These are phyloP conservation scores for Trichopus zeylanicus DNA, from an alignment of 116 monocot genomes.

Conservation along the genomic window DNA sequence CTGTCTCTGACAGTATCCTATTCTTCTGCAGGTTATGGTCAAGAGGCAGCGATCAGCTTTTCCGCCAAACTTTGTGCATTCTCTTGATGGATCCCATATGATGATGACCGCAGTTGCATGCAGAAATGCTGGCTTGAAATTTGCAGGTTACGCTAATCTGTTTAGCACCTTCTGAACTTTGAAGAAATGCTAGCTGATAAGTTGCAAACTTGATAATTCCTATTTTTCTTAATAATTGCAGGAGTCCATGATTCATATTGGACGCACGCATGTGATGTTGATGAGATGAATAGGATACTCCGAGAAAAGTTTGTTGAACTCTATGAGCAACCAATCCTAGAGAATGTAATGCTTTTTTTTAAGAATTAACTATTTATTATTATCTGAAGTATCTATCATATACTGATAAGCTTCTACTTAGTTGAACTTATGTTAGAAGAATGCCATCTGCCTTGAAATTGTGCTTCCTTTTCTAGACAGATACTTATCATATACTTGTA, in stretches of 20 bases:
- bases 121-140: constrained; percentile 65
- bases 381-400: neutral
- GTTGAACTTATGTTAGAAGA: no score
- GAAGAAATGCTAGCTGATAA: neutral
- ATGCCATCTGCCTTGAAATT: neutral
- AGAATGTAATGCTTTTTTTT: constrained; percentile 52
- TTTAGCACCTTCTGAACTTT: neutral
- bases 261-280: constrained; percentile 99
- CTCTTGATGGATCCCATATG: constrained; percentile 97
- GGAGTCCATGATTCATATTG: constrained; percentile 99
- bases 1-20: neutral
- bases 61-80: constrained; percentile 95
- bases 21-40: constrained; percentile 50
- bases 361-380: neutral
- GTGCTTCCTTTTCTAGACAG: neutral
- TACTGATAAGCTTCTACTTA: neutral
- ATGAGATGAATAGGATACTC: constrained; percentile 85
- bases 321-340: constrained; percentile 86
- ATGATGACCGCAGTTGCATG: constrained; percentile 97
- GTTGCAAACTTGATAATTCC: neutral
- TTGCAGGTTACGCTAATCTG: constrained; percentile 57
- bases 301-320: constrained; percentile 99
- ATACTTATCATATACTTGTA: neutral
- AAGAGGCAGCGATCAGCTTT: constrained; percentile 92
- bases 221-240: constrained; percentile 25